These are phyloP conservation scores for Globisporangium carolinianum DNA, from an alignment of 352 stramenopile species.

Conservation along the genomic window DNA sequence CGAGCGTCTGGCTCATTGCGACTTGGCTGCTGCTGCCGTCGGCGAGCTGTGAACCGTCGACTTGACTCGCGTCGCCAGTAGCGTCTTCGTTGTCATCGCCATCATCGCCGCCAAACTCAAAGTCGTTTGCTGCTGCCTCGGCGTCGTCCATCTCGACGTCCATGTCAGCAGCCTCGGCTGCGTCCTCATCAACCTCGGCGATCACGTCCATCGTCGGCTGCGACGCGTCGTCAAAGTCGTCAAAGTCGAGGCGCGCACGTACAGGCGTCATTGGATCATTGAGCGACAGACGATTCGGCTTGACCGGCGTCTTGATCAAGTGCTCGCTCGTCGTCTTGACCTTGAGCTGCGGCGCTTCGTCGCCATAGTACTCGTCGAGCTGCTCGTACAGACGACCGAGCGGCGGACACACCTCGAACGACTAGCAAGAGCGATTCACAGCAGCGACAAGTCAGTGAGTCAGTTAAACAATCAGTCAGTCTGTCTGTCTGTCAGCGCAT, in stretches of 20 bases:
- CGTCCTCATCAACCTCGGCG: slow-evolving; percentile 23
- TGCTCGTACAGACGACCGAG: slow-evolving; percentile 69
- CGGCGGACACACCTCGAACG: slow-evolving; percentile 53
- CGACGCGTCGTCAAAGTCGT: slow-evolving; percentile 12
- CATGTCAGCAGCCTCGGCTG: slow-evolving; percentile 14
- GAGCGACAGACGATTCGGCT: slow-evolving; percentile 13
- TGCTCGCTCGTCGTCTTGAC: slow-evolving; percentile 53
- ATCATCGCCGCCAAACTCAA: slow-evolving; percentile 4
- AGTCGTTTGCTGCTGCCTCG: slow-evolving; percentile 2
- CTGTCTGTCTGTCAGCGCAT: too few relatives aligned
- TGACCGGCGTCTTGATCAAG: slow-evolving; percentile 48
- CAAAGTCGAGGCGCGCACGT: slow-evolving; percentile 13
- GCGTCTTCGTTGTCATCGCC: slow-evolving; percentile 9
- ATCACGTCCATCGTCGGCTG: slow-evolving; percentile 13
- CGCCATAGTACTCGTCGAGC: slow-evolving; percentile 56
- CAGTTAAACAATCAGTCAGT: too few relatives aligned
- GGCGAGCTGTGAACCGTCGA: slow-evolving; percentile 27
- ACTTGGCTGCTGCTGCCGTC: slow-evolving; percentile 11
- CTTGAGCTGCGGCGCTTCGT: slow-evolving; percentile 37
- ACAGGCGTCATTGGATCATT: slow-evolving; percentile 3
- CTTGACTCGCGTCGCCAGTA: slow-evolving; percentile 13
- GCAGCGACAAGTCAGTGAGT: not conserved
- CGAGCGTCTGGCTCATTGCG: slow-evolving; percentile 2
- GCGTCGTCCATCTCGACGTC: slow-evolving; percentile 18
- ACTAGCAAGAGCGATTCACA: slow-evolving; percentile 9